Conservation (phyloP, 179 eudicot genomes). For the Gypsophila paniculata region DNA sequence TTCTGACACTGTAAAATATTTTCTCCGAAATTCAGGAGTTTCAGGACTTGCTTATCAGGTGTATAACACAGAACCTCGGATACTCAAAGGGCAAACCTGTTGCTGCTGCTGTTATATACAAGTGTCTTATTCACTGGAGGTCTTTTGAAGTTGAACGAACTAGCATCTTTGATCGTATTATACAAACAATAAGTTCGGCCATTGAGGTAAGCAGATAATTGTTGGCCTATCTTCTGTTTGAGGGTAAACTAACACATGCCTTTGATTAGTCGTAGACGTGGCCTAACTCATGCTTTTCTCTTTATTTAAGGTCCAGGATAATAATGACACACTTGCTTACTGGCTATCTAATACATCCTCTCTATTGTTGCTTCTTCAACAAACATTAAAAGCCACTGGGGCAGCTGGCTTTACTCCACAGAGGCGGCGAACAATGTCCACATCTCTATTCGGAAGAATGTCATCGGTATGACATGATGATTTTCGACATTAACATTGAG, state of each 20-base stretch:
- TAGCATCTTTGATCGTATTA: slow-evolving; percentile 76
- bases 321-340: slow-evolving; percentile 73
- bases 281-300: slow-evolving; percentile 21
- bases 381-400: slow-evolving; percentile 94
- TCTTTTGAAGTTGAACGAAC: slow-evolving; percentile 97
- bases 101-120: slow-evolving; percentile 89
- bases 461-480: slow-evolving; percentile 60
- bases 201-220: slow-evolving; percentile 51
- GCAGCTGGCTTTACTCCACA: slow-evolving; percentile 92
- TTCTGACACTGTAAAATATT: slow-evolving; percentile 7
- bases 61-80: slow-evolving; percentile 83
- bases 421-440: slow-evolving; percentile 78
- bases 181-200: slow-evolving; percentile 79
- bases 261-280: slow-evolving; percentile 4
- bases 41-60: slow-evolving; percentile 84
- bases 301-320: slow-evolving; percentile 68
- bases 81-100: slow-evolving; percentile 85
- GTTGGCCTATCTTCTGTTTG: not conserved
- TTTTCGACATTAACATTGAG: not conserved
- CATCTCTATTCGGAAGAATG: slow-evolving; percentile 96
- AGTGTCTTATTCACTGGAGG: slow-evolving; percentile 96
- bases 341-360: slow-evolving; percentile 95
- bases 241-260: not conserved
- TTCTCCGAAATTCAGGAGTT: slow-evolving; percentile 55
- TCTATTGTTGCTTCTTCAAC: slow-evolving; percentile 86